Base-by-base conservation (phyloP, 345 rosid species). In the Gossypium herbaceum region DNA sequence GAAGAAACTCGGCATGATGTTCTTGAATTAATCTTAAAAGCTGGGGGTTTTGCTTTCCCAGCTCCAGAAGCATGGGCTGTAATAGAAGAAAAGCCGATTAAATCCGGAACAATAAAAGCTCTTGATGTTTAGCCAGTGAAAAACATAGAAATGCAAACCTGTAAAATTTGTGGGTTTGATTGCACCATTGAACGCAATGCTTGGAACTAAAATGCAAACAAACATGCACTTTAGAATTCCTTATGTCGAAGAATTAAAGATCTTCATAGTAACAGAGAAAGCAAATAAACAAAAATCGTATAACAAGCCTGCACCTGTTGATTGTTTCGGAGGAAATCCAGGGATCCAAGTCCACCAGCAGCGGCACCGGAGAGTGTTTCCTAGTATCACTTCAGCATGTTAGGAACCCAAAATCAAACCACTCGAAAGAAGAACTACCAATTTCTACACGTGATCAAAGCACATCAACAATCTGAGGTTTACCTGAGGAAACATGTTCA, bases 401-500 rank as follows among this genome's bases (percentile, higher is more conserved):
- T 27, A 60, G 64, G 15, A 60, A 60, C 5, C 0, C 12, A 25
- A 52, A 60, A 27, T 5, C 12, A 47, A 47, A 47, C 51, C 13
- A 47, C 12, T 10, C 13, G 13, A 47, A 10, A 47, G 3, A 25
- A 25, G 41, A 27, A 60, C 64, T 15, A 60, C 9, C 17, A 27
- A 25, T 25, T 60, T 6, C 17, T 60, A 12, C 3, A 22, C 11
- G 16, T 27, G 41, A 60, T 27, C 24, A 17, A 60, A 60, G 64
- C 15, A 60, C 64, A 60, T 60, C 43, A 59, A 59, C 13, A 58
- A 25, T 27, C 29, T 25, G 12, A 27, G 10, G 41, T 60, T 60
- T 60, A 60, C 64, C 64, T 60, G n/a, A 60, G 64, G 64, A 60
- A 60, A 60, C 64, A 60, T 60, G 15, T 60, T 60, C 34, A 60